phyloP scores from a whole-genome alignment of 2,329 filamentous ascomycete species.

The Trichothecium sympodiale region DNA sequence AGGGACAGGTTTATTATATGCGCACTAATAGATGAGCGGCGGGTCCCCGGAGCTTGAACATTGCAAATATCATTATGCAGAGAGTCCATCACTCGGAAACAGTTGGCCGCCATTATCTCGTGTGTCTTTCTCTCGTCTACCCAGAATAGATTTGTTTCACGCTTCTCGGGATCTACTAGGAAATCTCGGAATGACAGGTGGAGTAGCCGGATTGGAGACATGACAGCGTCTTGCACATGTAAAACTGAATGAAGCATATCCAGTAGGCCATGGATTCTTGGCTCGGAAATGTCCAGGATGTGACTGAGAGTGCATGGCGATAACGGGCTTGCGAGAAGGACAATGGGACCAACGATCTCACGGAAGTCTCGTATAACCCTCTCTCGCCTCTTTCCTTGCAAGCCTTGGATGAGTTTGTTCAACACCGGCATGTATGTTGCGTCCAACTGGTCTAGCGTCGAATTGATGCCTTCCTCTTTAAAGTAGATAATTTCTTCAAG shows the following conservation, averaged over 20 bases:
- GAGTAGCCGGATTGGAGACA: neutral
- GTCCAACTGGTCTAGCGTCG: no score
- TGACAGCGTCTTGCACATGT: neutral
- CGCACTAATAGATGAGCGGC: neutral
- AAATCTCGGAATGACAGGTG: slow-evolving; percentile 2
- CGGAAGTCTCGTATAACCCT: neutral
- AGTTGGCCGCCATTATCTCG: neutral
- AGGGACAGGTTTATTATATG: no score
- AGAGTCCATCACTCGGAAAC: neutral
- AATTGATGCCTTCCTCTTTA: no score
- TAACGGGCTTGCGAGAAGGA: slow-evolving; percentile 1
- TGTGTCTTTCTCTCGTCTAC: neutral
- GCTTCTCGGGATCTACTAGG: neutral
- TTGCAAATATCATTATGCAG: neutral
- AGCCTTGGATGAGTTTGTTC: neutral
- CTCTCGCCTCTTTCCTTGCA: neutral
- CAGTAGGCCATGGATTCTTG: no score
- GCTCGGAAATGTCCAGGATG: neutral
- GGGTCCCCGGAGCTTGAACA: slow-evolving; percentile 1
- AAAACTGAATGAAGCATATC: slow-evolving; percentile 1
- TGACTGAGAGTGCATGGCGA: neutral
- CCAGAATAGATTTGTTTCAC: neutral
- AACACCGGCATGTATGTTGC: slow-evolving; percentile 5
- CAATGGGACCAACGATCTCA: neutral
- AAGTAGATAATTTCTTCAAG: slow-evolving; percentile 6